Base-by-base conservation (phyloP, 495 filamentous ascomycete species). In the Penicillium soppii region DNA sequence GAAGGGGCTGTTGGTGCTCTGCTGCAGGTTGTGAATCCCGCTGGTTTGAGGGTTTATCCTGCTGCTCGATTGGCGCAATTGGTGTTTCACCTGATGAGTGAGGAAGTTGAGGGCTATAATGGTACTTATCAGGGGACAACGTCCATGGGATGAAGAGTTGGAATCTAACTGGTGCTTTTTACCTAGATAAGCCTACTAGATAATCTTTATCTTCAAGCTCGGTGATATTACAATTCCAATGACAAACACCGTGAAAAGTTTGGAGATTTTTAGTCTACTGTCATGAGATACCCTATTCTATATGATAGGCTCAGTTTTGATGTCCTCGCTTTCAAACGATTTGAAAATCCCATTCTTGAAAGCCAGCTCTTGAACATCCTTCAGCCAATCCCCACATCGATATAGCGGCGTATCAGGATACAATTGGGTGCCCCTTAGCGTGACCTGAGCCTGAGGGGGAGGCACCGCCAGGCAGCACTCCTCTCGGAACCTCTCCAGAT, bases 51-150 rank as follows among this genome's bases (percentile, higher is more conserved):
- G 10, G 27, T 76, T 2, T 61, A 62, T 39, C 39, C 47, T 21
- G 48, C 72, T 53, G 69, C 70, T 0, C 72, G 63, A 56, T 58
- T 79, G 8, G 75, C 67, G 19, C 76, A 79, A 54, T 64, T 79
- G 40, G 68, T 72, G 0, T 62, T 77, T 26, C 54, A 73, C 33
- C 47, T 65, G 20, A 30, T 77, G 56, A 53, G 48, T 10, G 69
- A 71, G 27, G 37, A 23, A 0, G 69, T 73, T 0, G 66, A 68
- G 23, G 70, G 71, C 10, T 78, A 77, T 54, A 67, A 52, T 5
- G 75, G 75, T 13, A 37, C 72, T 13, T 78, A 75, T 50, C 72
- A 77, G 13, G 44, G 44, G 7, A 47, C 12, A 15, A 26, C 9
- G 26, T 2, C 1, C 15, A 36, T 47, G 32, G n/a, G 23, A 10